Conservation (phyloP, 495 filamentous ascomycete species). For the Evernia prunastri region DNA sequence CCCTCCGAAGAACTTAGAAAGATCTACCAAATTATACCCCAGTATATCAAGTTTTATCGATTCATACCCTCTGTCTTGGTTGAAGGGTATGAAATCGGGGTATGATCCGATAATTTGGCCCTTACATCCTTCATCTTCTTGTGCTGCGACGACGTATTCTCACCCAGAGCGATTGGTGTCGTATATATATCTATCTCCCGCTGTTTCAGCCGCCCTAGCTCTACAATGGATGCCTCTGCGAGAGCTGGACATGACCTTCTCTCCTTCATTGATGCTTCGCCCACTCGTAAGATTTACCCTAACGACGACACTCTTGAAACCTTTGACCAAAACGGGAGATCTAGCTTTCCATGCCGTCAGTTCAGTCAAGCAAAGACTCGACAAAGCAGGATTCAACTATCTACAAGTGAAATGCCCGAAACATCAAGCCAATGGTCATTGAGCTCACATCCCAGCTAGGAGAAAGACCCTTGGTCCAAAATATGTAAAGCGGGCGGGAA, state of each 20-base stretch:
- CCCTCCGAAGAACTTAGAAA: too few species aligned
- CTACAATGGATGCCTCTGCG: constrained; percentile 53
- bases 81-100: too few species aligned
- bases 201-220: constrained; percentile 15
- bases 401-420: constrained; percentile 54
- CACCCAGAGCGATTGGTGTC: neutral
- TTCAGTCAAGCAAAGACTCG: constrained; percentile 64
- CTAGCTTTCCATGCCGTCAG: constrained; percentile 91
- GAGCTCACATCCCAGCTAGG: constrained; percentile 39
- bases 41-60: too few species aligned
- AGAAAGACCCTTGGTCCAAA: constrained; percentile 82
- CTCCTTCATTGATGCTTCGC: constrained; percentile 89
- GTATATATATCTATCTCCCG: neutral
- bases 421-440: neutral
- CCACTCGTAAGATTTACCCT: constrained; percentile 59
- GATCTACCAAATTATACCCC: too few species aligned
- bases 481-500: constrained; percentile 79
- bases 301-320: neutral
- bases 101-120: too few species aligned
- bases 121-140: neutral
- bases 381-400: constrained; percentile 74
- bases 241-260: constrained; percentile 75
- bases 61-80: too few species aligned
- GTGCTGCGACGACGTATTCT: neutral
- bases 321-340: constrained; percentile 14